Evolutionary conservation across 306 rosid genomes (phyloP), one percentile per base, ranked within the genome.

Genomic region (Fragaria ananassa): DNA sequence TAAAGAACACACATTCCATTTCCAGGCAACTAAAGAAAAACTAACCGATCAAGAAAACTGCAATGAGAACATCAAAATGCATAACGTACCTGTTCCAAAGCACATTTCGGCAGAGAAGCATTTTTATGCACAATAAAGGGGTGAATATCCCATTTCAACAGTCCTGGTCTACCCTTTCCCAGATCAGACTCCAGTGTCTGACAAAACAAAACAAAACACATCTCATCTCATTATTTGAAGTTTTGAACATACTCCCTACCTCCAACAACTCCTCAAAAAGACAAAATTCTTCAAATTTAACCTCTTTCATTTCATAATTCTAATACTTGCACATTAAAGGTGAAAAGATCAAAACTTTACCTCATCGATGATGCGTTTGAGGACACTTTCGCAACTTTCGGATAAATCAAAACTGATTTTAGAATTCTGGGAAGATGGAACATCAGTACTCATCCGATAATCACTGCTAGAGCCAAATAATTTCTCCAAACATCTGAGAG

Each of bases 401-500:
- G 90, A 85, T 64, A 79, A 78, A 77, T 86, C 93, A 49, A 88
- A 63, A 73, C 66, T 62, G 77, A 82, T 45, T 80, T 81, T 87
- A 23, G 87, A 81, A 76, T 73, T 81, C 39, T 57, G 81, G 74
- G 64, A n/a, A 77, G 88, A 74, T 75, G 75, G 54, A 70, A 29
- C 72, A 67, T 70, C 69, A 74, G 39, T 35, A 3, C 41, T 68
- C 71, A 37, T 64, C 68, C 67, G 74, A 78, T 27, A 14, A 51
- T 50, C 27, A 62, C 9, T 7, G 34, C 49, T 27, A 27, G 71
- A 66, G 75, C 64, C 70, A 84, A 75, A 78, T 53, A 91, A 44
- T 60, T 72, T 80, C 83, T 85, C 98, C 89, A 94, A 87, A 72
- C 93, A 94, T 84, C 84, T 89, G 54, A 85, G 25, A 66, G 98